Evolutionary conservation across 2,329 filamentous ascomycete species (phyloP).

Genomic region (Fulvia fulva): DNA sequence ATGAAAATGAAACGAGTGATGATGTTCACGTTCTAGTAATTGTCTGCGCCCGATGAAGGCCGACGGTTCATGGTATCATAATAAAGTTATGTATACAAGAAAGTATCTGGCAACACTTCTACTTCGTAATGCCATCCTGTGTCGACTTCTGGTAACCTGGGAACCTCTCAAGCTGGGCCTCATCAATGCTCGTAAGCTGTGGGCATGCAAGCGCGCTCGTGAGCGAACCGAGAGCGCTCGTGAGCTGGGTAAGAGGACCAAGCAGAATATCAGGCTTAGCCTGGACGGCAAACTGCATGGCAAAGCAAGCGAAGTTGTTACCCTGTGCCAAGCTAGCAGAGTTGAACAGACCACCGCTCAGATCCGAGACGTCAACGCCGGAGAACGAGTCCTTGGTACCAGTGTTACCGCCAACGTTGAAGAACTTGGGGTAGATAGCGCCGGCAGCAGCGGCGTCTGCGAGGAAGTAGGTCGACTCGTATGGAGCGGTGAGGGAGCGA

Average conservation of each 20-base stretch:
- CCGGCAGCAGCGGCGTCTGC: slow-evolving; percentile 16
- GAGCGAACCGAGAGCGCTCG: slow-evolving; percentile 4
- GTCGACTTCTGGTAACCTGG: slow-evolving; percentile 10
- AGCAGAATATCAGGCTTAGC: slow-evolving; percentile 12
- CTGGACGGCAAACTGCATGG: slow-evolving; percentile 12
- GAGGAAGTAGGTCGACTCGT: slow-evolving; percentile 29
- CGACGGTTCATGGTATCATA: background rate
- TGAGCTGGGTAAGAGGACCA: slow-evolving; percentile 6
- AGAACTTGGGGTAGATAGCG: slow-evolving; percentile 28
- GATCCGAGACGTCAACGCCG: slow-evolving; percentile 32
- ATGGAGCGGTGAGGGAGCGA: slow-evolving; percentile 23
- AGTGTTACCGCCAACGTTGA: slow-evolving; percentile 35
- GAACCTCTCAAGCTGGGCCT: slow-evolving; percentile 8
- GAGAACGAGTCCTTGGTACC: slow-evolving; percentile 34
- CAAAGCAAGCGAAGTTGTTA: slow-evolving; percentile 48
- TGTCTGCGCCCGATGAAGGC: background rate
- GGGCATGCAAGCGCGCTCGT: slow-evolving; percentile 5
- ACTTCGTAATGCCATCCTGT: slow-evolving; percentile 12
- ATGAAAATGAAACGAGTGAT: too few species aligned
- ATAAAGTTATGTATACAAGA: background rate
- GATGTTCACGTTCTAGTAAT: background rate
- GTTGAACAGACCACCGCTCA: slow-evolving; percentile 43
- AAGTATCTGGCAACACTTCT: background rate
- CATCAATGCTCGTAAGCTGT: slow-evolving; percentile 7
- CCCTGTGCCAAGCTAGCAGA: slow-evolving; percentile 26